Evolutionary conservation across 1,284 basidiomycete species (phyloP).

Genomic region (Ustilago trichophora): DNA sequence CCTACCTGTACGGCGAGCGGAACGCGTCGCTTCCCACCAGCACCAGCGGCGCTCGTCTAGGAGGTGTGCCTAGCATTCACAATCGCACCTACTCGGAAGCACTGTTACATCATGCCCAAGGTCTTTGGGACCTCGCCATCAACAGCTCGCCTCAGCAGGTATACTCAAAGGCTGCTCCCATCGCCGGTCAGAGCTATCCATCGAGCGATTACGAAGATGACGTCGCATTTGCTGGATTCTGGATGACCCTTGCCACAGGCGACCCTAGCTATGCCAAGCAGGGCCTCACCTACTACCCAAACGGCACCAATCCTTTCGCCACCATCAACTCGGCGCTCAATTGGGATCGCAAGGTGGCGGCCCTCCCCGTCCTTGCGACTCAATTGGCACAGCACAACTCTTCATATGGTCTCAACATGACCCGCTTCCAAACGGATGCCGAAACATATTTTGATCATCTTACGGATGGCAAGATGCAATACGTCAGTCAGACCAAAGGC

Average conservation of each 20-base stretch:
- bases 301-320: slow-evolving; percentile 71
- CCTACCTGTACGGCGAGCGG: slow-evolving; percentile 74
- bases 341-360: slow-evolving; percentile 86
- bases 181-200: slow-evolving; percentile 75
- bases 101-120: slow-evolving; percentile 77
- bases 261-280: slow-evolving; percentile 73
- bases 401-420: slow-evolving; percentile 74
- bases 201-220: slow-evolving; percentile 73
- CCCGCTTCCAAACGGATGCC: slow-evolving; percentile 76
- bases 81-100: slow-evolving; percentile 77
- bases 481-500: slow-evolving; percentile 69
- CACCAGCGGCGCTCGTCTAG: slow-evolving; percentile 16
- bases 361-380: slow-evolving; percentile 76
- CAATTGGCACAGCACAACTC: slow-evolving; percentile 68
- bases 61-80: slow-evolving; percentile 59
- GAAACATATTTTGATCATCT: slow-evolving; percentile 82
- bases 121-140: slow-evolving; percentile 78
- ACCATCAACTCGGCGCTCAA: slow-evolving; percentile 77
- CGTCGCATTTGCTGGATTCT: slow-evolving; percentile 76
- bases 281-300: slow-evolving; percentile 74
- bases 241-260: slow-evolving; percentile 78
- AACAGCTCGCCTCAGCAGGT: slow-evolving; percentile 67
- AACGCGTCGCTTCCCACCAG: slow-evolving; percentile 29
- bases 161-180: slow-evolving; percentile 75
- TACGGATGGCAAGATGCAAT: slow-evolving; percentile 71